Base-by-base conservation (phyloP, 1,139 yeast genomes). In the Magnusiomyces tetraspermus region DNA sequence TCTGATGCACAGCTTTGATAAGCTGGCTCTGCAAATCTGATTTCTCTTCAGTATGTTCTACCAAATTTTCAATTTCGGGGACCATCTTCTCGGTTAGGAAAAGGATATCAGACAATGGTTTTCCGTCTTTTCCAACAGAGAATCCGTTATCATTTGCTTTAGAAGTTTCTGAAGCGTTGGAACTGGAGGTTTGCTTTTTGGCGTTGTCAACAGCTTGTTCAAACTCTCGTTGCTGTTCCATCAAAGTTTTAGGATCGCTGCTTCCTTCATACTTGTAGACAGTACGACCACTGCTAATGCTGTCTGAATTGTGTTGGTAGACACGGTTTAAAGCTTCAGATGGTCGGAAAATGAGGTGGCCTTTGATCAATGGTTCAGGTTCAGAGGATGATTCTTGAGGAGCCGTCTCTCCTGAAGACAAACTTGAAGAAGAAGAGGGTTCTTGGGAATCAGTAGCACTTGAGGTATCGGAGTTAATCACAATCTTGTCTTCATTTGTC, bases 401-500 rank as follows among this genome's bases (percentile, higher is more conserved):
- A 33, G n/a, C n/a, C n/a, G n/a, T n/a, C n/a, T n/a, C n/a, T n/a
- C n/a, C n/a, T n/a, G n/a, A n/a, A n/a, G n/a, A n/a, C n/a, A n/a
- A n/a, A n/a, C n/a, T n/a, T n/a, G n/a, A n/a, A 8, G 38, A 33
- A 33, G 38, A 8, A 33, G 38, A 33, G n/a, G 33, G 33, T 8
- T 28, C 11, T 6, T 28, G 11, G 6, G 6, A 6, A 28, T 11
- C 11, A 6, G 33, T 28, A 28, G 33, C 6, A 28, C 17, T 10
- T 6, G 38, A 33, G 5, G 38, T 4, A 33, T n/a, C n/a, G n/a
- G n/a, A n/a, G n/a, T n/a, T n/a, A n/a, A n/a, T n/a, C n/a, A 33
- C 24, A 38, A 19, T 38, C 6, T 2, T 30, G 19, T 63, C 63
- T 17, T 63, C 71, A 8, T 33, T 15, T 42, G 79, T 67, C 56